Percentiles rank a stretch among this genome's conserved stretches.
Conservation (phyloP, 2,329 filamentous ascomycete species). For the Podosphaera leucotricha region DNA sequence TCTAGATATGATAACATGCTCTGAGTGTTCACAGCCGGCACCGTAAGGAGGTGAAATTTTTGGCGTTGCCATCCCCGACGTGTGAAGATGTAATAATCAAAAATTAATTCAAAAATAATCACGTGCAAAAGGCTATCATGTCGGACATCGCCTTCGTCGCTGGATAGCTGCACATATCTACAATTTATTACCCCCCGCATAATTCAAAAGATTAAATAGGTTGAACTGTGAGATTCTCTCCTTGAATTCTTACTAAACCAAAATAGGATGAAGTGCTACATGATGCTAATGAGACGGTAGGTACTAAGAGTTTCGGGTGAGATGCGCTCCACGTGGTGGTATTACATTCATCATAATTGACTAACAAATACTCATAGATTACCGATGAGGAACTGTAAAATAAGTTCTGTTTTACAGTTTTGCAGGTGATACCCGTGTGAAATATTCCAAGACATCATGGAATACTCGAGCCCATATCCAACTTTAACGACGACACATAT, state of each 20-base stretch:
- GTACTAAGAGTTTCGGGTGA: background rate
- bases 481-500: conserved; percentile 12
- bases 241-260: too few species aligned
- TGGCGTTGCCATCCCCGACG: too few species aligned
- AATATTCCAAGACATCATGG: conserved; percentile 4
- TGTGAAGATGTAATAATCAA: too few species aligned
- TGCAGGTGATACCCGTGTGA: background rate
- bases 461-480: conserved; percentile 12
- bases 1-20: too few species aligned
- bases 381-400: background rate
- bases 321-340: conserved; percentile 1
- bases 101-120: too few species aligned
- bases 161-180: too few species aligned
- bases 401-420: background rate
- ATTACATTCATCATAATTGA: background rate
- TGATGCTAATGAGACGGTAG: background rate
- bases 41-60: too few species aligned
- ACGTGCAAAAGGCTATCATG: too few species aligned
- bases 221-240: too few species aligned
- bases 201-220: too few species aligned
- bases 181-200: too few species aligned
- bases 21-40: background rate
- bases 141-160: too few species aligned
- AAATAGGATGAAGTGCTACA: background rate
- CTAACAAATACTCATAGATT: background rate